phyloP scores from a whole-genome alignment of 305 asterid genomes.

The Rubia occidens region DNA sequence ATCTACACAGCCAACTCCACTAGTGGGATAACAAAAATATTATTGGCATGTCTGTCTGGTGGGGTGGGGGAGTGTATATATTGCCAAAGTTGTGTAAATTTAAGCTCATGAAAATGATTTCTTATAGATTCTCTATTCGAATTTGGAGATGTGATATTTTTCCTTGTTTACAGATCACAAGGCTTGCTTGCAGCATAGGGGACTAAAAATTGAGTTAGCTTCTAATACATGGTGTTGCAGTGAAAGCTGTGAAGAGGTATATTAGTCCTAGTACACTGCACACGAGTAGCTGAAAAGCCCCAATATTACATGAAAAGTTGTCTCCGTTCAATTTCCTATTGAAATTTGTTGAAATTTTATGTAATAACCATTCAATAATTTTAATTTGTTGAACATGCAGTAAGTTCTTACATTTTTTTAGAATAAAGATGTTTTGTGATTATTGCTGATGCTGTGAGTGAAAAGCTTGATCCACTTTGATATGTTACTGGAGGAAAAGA shows the following conservation, averaged over 20 bases:
- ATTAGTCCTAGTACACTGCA: background rate
- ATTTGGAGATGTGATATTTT: slow-evolving; percentile 23
- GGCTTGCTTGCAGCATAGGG: slow-evolving; percentile 49
- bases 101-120: background rate
- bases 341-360: background rate
- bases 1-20: background rate
- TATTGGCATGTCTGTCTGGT: background rate
- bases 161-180: slow-evolving; percentile 63
- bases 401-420: background rate
- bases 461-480: background rate
- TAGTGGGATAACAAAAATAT: background rate
- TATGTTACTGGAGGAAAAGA: background rate
- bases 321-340: background rate
- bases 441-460: background rate
- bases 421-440: background rate
- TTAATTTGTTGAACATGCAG: background rate
- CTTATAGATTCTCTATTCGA: background rate
- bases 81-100: background rate
- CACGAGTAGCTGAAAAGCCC: background rate
- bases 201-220: slow-evolving; percentile 29
- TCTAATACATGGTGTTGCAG: slow-evolving; percentile 78
- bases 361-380: background rate
- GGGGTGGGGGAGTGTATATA: background rate
- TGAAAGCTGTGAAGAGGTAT: slow-evolving; percentile 72
- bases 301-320: background rate